Base-by-base conservation (phyloP, 1,284 basidiomycete species). In the Cryptococcus depauperatus region DNA sequence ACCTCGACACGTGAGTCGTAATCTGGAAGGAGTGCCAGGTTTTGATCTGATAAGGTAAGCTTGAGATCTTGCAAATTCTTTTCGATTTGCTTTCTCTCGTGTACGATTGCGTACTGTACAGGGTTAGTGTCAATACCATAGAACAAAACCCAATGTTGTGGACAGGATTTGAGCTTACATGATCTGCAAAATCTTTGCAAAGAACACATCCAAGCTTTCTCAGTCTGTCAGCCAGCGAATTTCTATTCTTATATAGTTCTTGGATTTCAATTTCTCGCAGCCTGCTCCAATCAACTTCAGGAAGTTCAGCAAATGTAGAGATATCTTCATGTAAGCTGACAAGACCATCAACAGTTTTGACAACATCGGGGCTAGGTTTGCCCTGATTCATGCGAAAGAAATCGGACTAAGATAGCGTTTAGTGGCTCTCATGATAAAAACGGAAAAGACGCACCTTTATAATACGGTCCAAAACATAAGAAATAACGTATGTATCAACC, bases 1-100 rank as follows among this genome's bases (percentile, higher is more conserved):
- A 98, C 93, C 26, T 80, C 80, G 21, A 98, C 83, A 21, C 93
- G 78, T 64, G 92, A 89, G 65, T 97, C 86, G 69, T 97, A 99
- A 67, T 98, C 95, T 1, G 95, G 95, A 35, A 98, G 79, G 34
- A 98, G 78, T 63, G 96, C 95, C 50, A 98, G 74, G 63, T 99
- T 99, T 66, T 98, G 89, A 63, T 97, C 92, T 11, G 90, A 95
- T 23, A 96, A 79, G 1, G 82, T 81, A 37, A 84, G 72, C 61
- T 85, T 88, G 41, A 95, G 75, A 27, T 76, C 68, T 4, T 79
- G 80, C 48, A 98, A 83, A 52, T 83, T 83, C 21, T 76, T 75
- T 51, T 80, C 77, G 32, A 97, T 72, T 8, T 79, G 63, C 62
- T 85, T 88, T 60, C 84, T 81, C 48, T 76, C 78, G 56, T 96